Base-by-base conservation (phyloP, 1,139 yeast species). In the Yamadazyma aaseri region DNA sequence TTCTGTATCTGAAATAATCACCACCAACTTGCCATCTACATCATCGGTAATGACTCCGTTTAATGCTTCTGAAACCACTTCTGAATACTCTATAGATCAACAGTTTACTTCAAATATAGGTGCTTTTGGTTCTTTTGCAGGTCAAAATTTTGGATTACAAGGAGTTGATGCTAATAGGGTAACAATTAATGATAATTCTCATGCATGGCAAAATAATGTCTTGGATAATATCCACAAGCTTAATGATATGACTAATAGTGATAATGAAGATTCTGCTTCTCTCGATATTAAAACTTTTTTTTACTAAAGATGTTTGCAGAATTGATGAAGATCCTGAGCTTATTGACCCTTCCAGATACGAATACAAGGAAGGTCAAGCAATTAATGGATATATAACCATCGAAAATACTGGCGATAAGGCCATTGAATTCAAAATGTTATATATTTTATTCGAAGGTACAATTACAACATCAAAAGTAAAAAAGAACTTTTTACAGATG, bases 391-490 rank as follows among this genome's bases (percentile, higher is more conserved):
- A 57, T 41, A 51, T 65, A 5, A 35, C 47, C 7, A 57, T 69
- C 7, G 42, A 48, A 18, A 66, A 65, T 44, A 46, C 42, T 4
- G 50, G 62, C 6, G 38, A 45, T 3, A 36, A 46, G 9, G 52
- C 56, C 1, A 56, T 68, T 16, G 58, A 59, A 2, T 69, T 68
- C 44, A 70, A 64, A 32, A 64, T 66, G 71, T 63, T 68, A 36
- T 69, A 65, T 43, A 54, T 68, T 3, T 49, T 67, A 13, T 64
- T 69, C 32, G 73, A 69, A 46, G 74, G 74, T 1, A 53, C 49
- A 22, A 48, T 57, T 42, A 47, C 38, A 10, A 17, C 58, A 53
- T 18, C 31, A 13, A 23, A 16, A 2, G 42, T 41, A 17, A 33
- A 48, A 23, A 50, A 49, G 26, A 59, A 55, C 34, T 62, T 62